Base-by-base conservation (phyloP, 352 stramenopile genomes). In the Pythium plurisporium region DNA sequence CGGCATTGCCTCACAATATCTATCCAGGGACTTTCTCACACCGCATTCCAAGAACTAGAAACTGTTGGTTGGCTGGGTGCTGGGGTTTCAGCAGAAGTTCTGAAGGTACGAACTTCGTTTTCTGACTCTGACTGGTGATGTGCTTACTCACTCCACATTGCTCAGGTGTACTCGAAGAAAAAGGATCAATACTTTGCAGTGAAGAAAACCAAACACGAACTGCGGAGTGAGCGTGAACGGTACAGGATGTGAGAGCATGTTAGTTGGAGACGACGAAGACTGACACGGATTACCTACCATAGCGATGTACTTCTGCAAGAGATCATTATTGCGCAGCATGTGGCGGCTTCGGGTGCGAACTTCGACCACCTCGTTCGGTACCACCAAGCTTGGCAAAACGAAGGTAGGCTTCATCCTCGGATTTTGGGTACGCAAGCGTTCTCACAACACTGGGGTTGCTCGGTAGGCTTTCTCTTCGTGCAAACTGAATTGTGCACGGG, bases 361-460 rank as follows among this genome's bases (percentile, higher is more conserved):
- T 89, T 88, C 38, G 67, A 79, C 9, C 87, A 98, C 53, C 89
- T 98, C 64, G 88, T 98, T 3, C 74, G 91, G 17, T 98, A 98
- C 67, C 91, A 98, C 65, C 90, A 98, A 69, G 93, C 95, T 1
- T 98, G 91, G 89, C 87, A 96, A 63, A 77, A 98, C 76, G 81
- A 94, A 75, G 77, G 83, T 89, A 59, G 11, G 27, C n/a, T 19
- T 38, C 25, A 51, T 30, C 17, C 5, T n/a, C n/a, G n/a, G n/a
- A n/a, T n/a, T n/a, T n/a, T n/a, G n/a, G n/a, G n/a, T n/a, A n/a
- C n/a, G n/a, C n/a, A n/a, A n/a, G n/a, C 14, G 9, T 5, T 38
- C 44, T 36, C 14, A 36, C 19, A 14, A 27, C 4, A 27, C 6
- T 14, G 2, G 4, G 41, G 10, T 31, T 47, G 22, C 23, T 47